A percentile compares a stretch with the other conserved stretches of the same genome.
Evolutionary conservation across 306 rosid species (phyloP).

Genomic region (Cucumis melo): DNA sequence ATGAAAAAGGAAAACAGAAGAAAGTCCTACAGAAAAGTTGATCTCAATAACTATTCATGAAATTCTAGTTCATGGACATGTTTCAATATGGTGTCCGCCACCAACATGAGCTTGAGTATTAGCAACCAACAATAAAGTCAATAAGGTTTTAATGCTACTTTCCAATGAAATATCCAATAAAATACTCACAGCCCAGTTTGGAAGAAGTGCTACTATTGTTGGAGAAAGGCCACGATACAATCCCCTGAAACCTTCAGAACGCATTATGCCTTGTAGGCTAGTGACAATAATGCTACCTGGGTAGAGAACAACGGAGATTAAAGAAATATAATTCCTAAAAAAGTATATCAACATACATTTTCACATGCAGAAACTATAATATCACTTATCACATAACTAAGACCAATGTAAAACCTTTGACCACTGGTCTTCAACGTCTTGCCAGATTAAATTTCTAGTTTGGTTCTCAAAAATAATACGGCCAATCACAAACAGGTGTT

Average conservation of each 20-base stretch:
- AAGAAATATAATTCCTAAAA: background rate
- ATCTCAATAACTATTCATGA: background rate
- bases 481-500: background rate
- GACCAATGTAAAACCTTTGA: background rate
- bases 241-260: slow-evolving; percentile 76
- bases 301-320: slow-evolving; percentile 9
- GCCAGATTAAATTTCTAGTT: background rate
- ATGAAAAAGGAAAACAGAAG: background rate
- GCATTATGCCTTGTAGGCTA: slow-evolving; percentile 56
- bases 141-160: background rate
- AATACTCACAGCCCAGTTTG: slow-evolving; percentile 95
- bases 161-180: background rate
- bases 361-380: background rate
- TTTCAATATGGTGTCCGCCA: background rate
- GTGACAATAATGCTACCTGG: slow-evolving; percentile 69
- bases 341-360: background rate
- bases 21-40: background rate
- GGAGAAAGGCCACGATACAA: slow-evolving; percentile 97
- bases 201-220: slow-evolving; percentile 83
- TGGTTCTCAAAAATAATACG: background rate
- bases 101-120: background rate
- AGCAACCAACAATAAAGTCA: background rate
- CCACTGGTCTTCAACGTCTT: background rate
- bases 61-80: background rate
- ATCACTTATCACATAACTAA: background rate